phyloP scores from a whole-genome alignment of 371 early-diverging fungal species.

The Mortierella sp. region DNA sequence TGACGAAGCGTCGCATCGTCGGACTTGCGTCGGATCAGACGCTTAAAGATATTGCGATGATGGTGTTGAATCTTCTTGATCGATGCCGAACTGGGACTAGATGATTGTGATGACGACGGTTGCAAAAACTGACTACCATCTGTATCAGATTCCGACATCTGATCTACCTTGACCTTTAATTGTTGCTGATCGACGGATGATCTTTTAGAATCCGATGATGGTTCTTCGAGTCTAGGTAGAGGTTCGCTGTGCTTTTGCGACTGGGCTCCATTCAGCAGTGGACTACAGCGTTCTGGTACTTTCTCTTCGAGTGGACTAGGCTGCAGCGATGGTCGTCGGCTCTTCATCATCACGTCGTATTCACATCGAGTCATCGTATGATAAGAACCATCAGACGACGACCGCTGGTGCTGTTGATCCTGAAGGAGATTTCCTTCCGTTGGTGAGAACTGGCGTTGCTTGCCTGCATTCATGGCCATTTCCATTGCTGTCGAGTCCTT shows the following conservation, averaged over 20 bases:
- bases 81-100: neutral
- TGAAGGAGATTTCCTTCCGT: neutral
- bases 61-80: conserved; percentile 13
- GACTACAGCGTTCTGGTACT: no score
- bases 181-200: neutral
- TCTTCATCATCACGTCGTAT: conserved; percentile 5
- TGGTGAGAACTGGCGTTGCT: no score
- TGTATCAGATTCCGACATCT: neutral
- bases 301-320: no score
- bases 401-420: neutral
- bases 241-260: no score
- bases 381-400: neutral
- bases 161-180: neutral
- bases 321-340: neutral
- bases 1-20: conserved; percentile 6
- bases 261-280: no score
- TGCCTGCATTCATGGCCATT: no score
- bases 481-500: no score
- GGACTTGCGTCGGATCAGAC: conserved; percentile 25
- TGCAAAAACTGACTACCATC: conserved; percentile 4
- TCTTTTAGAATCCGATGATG: no score
- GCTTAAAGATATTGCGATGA: conserved; percentile 26
- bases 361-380: conserved; percentile 18
- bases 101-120: neutral
- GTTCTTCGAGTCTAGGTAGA: no score